phyloP scores from a whole-genome alignment of 305 asterid genomes.

The Striga hermonthica region DNA sequence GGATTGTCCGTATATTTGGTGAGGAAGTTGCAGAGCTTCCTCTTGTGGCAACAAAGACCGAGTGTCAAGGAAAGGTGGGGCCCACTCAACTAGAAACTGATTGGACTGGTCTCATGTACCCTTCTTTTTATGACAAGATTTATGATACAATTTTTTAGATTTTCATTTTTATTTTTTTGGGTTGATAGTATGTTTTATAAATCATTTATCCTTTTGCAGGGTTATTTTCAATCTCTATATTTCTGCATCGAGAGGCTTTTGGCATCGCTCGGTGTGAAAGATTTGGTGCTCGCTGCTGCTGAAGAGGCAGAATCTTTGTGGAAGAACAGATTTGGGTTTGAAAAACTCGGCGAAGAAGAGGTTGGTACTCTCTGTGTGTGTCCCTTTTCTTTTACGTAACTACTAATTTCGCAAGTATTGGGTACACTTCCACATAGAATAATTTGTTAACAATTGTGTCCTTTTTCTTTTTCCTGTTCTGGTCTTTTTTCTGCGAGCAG shows the following conservation, averaged over 20 bases:
- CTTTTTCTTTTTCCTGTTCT: neutral
- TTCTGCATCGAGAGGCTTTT: conserved; percentile 86
- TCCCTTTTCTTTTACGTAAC: neutral
- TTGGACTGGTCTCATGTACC: neutral
- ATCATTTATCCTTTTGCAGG: conserved; percentile 48
- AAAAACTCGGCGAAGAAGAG: conserved; percentile 48
- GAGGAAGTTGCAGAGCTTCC: conserved; percentile 92
- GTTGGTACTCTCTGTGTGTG: conserved; percentile 28
- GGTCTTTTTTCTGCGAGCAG: conserved; percentile 33
- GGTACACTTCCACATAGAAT: neutral
- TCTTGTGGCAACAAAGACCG: conserved; percentile 78
- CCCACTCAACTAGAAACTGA: conserved; percentile 11
- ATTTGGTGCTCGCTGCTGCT: conserved; percentile 84
- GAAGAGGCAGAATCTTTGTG: conserved; percentile 84
- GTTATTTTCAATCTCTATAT: conserved; percentile 74
- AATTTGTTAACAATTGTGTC: neutral
- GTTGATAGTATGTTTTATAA: conserved; percentile 28
- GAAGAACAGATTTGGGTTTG: conserved; percentile 81
- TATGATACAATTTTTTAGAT: neutral
- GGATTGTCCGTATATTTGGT: conserved; percentile 84
- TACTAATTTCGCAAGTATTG: too few species aligned
- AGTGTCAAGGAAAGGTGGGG: conserved; percentile 72
- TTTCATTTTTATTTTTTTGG: neutral
- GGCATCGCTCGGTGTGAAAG: conserved; percentile 60
- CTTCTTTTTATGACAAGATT: neutral